Evolutionary conservation across 306 rosid genomes (phyloP).

Genomic region (Vicia sativa): DNA sequence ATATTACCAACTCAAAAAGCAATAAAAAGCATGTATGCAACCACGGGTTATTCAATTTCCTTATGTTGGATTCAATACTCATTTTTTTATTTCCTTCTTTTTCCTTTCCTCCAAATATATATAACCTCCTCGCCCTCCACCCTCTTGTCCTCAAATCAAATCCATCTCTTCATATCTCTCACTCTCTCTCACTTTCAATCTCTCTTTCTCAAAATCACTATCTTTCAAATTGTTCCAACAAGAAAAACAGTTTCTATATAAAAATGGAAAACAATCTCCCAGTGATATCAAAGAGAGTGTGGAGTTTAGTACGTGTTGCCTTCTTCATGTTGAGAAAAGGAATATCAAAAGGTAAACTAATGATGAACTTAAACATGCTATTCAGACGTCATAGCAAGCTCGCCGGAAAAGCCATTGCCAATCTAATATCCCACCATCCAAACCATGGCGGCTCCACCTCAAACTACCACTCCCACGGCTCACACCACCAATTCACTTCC

Average conservation of each 20-base stretch:
- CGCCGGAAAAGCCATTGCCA: slow-evolving; percentile 76
- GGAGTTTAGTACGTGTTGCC: not conserved
- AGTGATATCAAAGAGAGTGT: slow-evolving; percentile 52
- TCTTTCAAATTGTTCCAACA: no score
- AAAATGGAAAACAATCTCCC: slow-evolving; percentile 54
- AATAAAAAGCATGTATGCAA: slow-evolving; percentile 19
- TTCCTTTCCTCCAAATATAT: not conserved
- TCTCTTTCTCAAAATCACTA: no score
- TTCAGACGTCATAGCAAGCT: slow-evolving; percentile 84
- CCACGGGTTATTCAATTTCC: slow-evolving; percentile 2
- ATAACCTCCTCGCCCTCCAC: not conserved
- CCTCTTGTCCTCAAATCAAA: slow-evolving; percentile 17
- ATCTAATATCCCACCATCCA: slow-evolving; percentile 65
- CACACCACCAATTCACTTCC: not conserved
- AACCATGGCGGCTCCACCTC: slow-evolving; percentile 36
- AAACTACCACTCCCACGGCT: slow-evolving; percentile 11
- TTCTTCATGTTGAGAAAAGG: slow-evolving; percentile 10
- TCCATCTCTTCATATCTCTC: not conserved
- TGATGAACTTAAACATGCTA: slow-evolving; percentile 67
- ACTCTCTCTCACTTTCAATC: no score
- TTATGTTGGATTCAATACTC: not conserved
- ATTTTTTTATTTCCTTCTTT: not conserved
- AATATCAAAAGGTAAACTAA: not conserved
- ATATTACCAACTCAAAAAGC: not conserved
- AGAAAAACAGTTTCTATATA: not conserved